phyloP scores from a whole-genome alignment of 176 grass and related monocot genomes.

The Zoysia japonica region DNA sequence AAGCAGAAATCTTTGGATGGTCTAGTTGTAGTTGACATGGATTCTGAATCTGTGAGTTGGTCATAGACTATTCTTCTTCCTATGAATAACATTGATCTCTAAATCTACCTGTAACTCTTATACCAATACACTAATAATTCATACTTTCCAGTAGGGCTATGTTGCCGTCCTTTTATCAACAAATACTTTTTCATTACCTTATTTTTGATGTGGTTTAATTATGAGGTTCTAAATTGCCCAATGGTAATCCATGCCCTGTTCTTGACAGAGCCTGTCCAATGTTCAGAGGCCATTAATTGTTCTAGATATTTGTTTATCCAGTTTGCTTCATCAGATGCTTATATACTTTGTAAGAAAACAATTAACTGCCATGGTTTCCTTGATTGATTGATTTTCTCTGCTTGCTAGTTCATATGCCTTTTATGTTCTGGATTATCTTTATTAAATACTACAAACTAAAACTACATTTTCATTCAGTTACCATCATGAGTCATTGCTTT shows the following conservation, averaged over 20 bases:
- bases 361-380: not conserved
- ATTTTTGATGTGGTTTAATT: too few species aligned
- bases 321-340: not conserved
- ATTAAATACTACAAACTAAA: not conserved
- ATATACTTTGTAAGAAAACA: not conserved
- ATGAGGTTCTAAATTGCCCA: too few species aligned
- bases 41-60: not conserved
- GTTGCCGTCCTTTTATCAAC: too few species aligned
- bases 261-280: not conserved
- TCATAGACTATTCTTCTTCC: not conserved
- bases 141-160: not conserved
- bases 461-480: too few species aligned
- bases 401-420: not conserved
- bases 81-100: not conserved
- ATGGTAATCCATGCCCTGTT: too few species aligned
- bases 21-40: not conserved
- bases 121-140: not conserved
- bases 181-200: too few species aligned
- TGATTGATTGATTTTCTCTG: not conserved
- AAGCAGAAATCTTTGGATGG: not conserved
- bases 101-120: not conserved
- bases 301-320: not conserved
- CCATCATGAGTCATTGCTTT: too few species aligned
- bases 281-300: not conserved
- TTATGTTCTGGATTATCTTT: not conserved